Evolutionary conservation across 2,329 filamentous ascomycete genomes (phyloP).

Genomic region (Ophiocordyceps polyrhachis-furcata): DNA sequence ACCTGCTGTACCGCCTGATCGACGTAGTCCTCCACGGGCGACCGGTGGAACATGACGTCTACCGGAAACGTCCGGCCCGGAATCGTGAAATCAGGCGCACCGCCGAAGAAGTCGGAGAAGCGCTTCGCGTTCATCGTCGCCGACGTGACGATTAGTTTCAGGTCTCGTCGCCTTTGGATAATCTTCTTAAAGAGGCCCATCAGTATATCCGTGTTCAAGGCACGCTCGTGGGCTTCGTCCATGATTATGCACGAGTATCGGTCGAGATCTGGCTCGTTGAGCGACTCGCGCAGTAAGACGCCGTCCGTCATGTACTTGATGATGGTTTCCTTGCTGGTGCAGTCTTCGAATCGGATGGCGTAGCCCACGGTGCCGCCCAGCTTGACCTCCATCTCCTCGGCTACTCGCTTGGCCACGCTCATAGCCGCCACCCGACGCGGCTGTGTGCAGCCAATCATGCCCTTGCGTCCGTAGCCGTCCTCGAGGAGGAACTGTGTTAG

Average conservation of each 20-base stretch:
- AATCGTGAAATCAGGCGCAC: conserved; percentile 91
- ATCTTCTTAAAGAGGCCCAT: conserved; percentile 93
- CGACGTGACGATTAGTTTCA: conserved; percentile 92
- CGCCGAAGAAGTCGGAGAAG: conserved; percentile 90
- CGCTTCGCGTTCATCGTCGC: conserved; percentile 95
- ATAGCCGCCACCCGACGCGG: conserved; percentile 93
- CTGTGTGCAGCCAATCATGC: conserved; percentile 85
- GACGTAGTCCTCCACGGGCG: conserved; percentile 89
- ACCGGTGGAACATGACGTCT: conserved; percentile 84
- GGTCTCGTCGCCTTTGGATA: conserved; percentile 61
- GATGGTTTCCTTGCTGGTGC: conserved; percentile 67
- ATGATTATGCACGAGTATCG: conserved; percentile 96
- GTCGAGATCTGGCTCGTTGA: conserved; percentile 75
- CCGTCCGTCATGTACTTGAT: conserved; percentile 99
- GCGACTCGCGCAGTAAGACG: conserved; percentile 89
- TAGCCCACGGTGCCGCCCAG: conserved; percentile 91
- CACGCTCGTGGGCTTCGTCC: conserved; percentile 94
- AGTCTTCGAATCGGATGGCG: conserved; percentile 93
- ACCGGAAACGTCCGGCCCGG: conserved; percentile 90
- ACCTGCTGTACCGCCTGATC: conserved; percentile 89
- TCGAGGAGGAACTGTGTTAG: conserved; percentile 94
- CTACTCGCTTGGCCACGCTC: conserved; percentile 91
- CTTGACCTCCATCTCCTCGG: conserved; percentile 83
- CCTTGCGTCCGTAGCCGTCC: conserved; percentile 63
- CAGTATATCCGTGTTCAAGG: conserved; percentile 85